A percentile compares a stretch with the other conserved stretches of the same genome.
phyloP scores from a whole-genome alignment of 208 protist genomes.

The Trypanosoma theileri region DNA sequence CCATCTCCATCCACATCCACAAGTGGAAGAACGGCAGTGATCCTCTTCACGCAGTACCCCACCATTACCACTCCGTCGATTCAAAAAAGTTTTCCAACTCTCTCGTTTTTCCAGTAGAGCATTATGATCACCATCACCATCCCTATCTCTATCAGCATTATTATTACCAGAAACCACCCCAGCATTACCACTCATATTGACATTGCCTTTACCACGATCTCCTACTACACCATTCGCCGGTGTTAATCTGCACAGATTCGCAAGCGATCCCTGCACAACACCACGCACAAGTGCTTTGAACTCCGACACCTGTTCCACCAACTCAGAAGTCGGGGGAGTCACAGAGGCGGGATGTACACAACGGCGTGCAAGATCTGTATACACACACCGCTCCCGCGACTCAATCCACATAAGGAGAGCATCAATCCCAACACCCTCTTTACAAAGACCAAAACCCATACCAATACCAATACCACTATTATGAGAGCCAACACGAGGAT shows the following conservation, averaged over 20 bases:
- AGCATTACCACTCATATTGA: too few species aligned
- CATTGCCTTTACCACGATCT: too few species aligned
- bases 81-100: too few species aligned
- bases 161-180: too few species aligned
- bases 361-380: neutral
- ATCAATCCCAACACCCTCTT: too few species aligned
- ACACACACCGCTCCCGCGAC: neutral
- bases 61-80: neutral
- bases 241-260: neutral
- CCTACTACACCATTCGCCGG: too few species aligned
- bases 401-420: too few species aligned
- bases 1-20: neutral
- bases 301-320: neutral
- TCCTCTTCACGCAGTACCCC: neutral
- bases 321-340: constrained; percentile 8
- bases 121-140: neutral
- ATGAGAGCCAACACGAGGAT: too few species aligned
- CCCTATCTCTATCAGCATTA: too few species aligned
- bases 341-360: constrained; percentile 19
- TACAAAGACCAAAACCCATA: too few species aligned
- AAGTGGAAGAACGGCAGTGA: neutral
- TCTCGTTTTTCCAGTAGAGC: too few species aligned
- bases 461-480: too few species aligned
- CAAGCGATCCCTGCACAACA: neutral
- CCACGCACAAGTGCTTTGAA: constrained; percentile 4